These are phyloP conservation scores for Lodderomyces pseudojiufengensis DNA, from an alignment of 1,139 yeast genomes.

Conservation along the genomic window DNA sequence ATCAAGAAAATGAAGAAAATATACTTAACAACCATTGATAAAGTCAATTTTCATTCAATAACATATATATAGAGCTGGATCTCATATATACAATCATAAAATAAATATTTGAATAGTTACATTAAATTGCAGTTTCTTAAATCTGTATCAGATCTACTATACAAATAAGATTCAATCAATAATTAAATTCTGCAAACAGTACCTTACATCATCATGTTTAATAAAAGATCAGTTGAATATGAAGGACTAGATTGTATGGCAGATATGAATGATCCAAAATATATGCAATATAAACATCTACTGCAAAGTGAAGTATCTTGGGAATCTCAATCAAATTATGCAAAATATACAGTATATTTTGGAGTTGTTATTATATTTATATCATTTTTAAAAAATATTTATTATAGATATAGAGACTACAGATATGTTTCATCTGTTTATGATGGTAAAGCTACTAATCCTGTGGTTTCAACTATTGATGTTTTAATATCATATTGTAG, in stretches of 20 bases:
- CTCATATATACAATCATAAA: no score
- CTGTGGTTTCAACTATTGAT: slow-evolving; percentile 21
- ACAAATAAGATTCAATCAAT: no score
- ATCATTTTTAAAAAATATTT: slow-evolving; percentile 36
- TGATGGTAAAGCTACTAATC: slow-evolving; percentile 12
- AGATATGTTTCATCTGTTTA: slow-evolving; percentile 20
- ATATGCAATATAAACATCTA: slow-evolving; percentile 17
- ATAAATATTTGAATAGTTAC: no score
- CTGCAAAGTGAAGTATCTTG: slow-evolving; percentile 43
- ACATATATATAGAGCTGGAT: no score
- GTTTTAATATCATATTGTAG: slow-evolving; percentile 40
- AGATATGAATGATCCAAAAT: slow-evolving; percentile 30
- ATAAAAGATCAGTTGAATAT: slow-evolving; percentile 16
- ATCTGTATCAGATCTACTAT: not conserved
- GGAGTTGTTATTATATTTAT: slow-evolving; percentile 35
- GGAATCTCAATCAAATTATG: slow-evolving; percentile 39
- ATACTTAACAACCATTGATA: no score
- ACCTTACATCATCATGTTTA: no score
- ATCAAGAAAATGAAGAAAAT: no score
- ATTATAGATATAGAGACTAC: slow-evolving; percentile 35
- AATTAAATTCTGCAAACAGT: no score
- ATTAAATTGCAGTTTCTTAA: no score
- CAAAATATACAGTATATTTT: slow-evolving; percentile 45
- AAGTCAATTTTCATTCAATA: no score
- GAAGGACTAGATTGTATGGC: slow-evolving; percentile 47